These are phyloP conservation scores for Candida broadrunensis DNA, from an alignment of 805 yeast species.

Conservation along the genomic window DNA sequence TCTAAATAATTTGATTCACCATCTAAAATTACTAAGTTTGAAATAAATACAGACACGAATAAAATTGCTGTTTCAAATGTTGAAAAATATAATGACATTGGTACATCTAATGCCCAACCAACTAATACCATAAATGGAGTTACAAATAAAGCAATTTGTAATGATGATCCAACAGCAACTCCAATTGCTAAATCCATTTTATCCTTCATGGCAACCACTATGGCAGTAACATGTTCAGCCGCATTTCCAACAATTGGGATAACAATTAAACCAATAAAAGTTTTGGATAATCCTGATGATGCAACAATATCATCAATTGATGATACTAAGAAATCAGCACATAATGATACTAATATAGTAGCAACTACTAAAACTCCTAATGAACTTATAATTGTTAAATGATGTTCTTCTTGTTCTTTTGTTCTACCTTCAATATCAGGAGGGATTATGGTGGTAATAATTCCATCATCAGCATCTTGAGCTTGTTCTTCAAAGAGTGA, in stretches of 20 bases:
- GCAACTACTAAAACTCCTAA: slow-evolving; percentile 54
- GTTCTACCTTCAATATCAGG: slow-evolving; percentile 12
- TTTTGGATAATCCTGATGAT: slow-evolving; percentile 82
- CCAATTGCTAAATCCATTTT: slow-evolving; percentile 98
- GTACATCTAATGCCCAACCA: slow-evolving; percentile 90
- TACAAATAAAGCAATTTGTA: slow-evolving; percentile 92
- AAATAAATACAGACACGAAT: slow-evolving; percentile 84
- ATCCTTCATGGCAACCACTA: slow-evolving; percentile 89
- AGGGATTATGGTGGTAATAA: slow-evolving; percentile 28
- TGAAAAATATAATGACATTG: slow-evolving; percentile 89
- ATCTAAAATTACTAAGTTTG: slow-evolving; percentile 83
- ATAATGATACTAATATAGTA: slow-evolving; percentile 78
- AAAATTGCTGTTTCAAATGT: slow-evolving; percentile 92
- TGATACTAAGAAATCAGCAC: slow-evolving; percentile 93
- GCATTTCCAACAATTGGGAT: slow-evolving; percentile 98
- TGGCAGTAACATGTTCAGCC: slow-evolving; percentile 97
- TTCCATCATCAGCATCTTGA: slow-evolving; percentile 33
- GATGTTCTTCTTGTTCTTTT: slow-evolving; percentile 25
- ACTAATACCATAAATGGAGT: slow-evolving; percentile 92
- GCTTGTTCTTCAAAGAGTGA: slow-evolving; percentile 60
- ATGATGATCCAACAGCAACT: slow-evolving; percentile 93
- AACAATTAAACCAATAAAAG: slow-evolving; percentile 89
- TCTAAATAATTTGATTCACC: slow-evolving; percentile 98
- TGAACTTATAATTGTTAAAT: slow-evolving; percentile 54
- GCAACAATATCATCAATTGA: slow-evolving; percentile 88